Evolutionary conservation across 208 protist genomes (phyloP).

Genomic region (Trypanosoma congolense): DNA sequence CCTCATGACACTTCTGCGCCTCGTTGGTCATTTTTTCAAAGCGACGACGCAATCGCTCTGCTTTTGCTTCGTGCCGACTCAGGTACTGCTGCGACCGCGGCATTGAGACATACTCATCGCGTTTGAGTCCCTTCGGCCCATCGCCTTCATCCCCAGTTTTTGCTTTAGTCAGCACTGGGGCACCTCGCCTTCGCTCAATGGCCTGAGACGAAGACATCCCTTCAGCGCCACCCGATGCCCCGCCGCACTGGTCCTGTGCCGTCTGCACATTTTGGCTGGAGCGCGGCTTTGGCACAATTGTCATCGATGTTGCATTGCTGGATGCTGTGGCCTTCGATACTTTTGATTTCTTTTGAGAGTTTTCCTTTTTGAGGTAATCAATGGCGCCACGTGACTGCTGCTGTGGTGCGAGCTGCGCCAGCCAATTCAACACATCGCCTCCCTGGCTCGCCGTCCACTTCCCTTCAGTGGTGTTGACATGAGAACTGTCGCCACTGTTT

Average conservation of each 20-base stretch:
- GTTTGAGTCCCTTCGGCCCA: constrained; percentile 1
- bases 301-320: too few relatives aligned
- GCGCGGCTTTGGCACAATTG: not conserved
- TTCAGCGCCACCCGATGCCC: too few relatives aligned
- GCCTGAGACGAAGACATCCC: too few relatives aligned
- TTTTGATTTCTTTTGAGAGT: constrained; percentile 2
- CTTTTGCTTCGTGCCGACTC: constrained; percentile 25
- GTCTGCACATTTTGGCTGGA: not conserved
- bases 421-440: constrained; percentile 61
- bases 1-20: constrained; percentile 48
- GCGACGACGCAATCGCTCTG: constrained; percentile 31
- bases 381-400: constrained; percentile 43
- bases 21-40: constrained; percentile 31
- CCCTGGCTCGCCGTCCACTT: constrained; percentile 32
- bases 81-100: constrained; percentile 29
- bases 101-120: not conserved
- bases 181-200: too few relatives aligned
- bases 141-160: not conserved
- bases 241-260: too few relatives aligned
- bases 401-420: constrained; percentile 46
- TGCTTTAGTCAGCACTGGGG: too few relatives aligned
- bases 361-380: constrained; percentile 60
- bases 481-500: not conserved
- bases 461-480: constrained; percentile 4
- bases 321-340: not conserved